A percentile compares a stretch with the other conserved stretches of the same genome.
These are phyloP conservation scores for Eutrema japonicum DNA, from an alignment of 345 rosid species.

Conservation along the genomic window DNA sequence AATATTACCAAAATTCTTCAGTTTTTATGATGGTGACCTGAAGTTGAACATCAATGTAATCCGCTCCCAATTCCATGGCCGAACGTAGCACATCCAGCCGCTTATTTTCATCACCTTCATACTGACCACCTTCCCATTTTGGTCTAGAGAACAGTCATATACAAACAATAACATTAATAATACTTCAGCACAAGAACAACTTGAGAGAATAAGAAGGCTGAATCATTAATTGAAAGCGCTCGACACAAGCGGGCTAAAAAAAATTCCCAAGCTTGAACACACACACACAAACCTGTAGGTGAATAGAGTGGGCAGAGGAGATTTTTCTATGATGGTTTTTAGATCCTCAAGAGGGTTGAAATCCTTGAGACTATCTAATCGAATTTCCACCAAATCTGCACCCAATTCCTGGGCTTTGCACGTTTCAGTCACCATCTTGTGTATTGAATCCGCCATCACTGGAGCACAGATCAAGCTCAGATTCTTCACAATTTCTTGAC, in stretches of 20 bases:
- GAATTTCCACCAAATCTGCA: conserved; percentile 86
- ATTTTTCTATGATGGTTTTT: conserved; percentile 53
- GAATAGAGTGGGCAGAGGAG: conserved; percentile 79
- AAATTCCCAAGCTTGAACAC: conserved; percentile 23
- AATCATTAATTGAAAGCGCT: not conserved
- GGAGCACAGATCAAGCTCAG: conserved; percentile 82
- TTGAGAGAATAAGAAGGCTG: not conserved
- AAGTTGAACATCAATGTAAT: conserved; percentile 92
- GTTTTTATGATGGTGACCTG: conserved; percentile 53
- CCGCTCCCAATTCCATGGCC: conserved; percentile 96
- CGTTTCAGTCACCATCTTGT: conserved; percentile 56
- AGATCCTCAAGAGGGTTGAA: conserved; percentile 58
- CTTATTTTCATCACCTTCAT: conserved; percentile 80
- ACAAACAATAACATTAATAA: conserved; percentile 7
- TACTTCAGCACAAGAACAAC: conserved; percentile 15
- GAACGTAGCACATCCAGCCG: conserved; percentile 66
- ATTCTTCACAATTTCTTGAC: conserved; percentile 49
- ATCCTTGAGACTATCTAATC: conserved; percentile 67
- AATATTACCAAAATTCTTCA: not conserved
- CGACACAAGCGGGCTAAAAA: not conserved
- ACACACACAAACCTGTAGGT: conserved; percentile 75
- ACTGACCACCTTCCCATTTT: conserved; percentile 93
- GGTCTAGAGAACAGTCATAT: conserved; percentile 55
- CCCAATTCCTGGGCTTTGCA: conserved; percentile 64
- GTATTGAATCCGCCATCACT: conserved; percentile 68